These are phyloP conservation scores for Pterocarpus santalinus DNA, from an alignment of 306 rosid species.

Conservation along the genomic window DNA sequence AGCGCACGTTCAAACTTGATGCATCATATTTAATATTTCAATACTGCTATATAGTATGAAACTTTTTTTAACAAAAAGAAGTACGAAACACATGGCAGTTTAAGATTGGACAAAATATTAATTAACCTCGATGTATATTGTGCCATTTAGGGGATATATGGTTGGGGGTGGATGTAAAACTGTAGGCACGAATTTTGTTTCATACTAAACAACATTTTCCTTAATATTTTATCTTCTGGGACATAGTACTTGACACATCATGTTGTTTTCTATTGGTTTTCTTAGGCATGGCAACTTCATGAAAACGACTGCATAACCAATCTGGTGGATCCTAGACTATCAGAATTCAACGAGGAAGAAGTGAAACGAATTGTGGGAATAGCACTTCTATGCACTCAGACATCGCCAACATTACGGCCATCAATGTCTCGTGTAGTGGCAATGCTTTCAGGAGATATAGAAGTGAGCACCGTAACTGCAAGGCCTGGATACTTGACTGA, in stretches of 20 bases:
- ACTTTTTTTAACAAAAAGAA: no score
- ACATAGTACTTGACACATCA: not conserved
- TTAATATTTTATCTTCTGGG: not conserved
- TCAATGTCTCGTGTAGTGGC: slow-evolving; percentile 81
- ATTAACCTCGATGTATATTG: no score
- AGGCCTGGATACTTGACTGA: slow-evolving; percentile 76
- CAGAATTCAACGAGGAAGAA: slow-evolving; percentile 59
- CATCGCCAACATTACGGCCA: slow-evolving; percentile 68
- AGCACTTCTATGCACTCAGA: slow-evolving; percentile 71
- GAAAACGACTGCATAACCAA: slow-evolving; percentile 55
- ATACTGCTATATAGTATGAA: no score
- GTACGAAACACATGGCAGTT: no score
- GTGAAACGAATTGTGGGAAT: slow-evolving; percentile 58
- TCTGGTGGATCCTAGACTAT: slow-evolving; percentile 60
- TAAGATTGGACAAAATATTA: no score
- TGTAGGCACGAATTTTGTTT: no score
- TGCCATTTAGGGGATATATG: no score
- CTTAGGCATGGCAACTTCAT: slow-evolving; percentile 76
- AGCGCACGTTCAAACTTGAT: no score
- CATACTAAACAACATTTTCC: no score
- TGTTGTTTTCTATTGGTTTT: not conserved
- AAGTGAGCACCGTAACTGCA: slow-evolving; percentile 61
- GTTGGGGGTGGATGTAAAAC: no score
- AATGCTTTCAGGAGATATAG: slow-evolving; percentile 75
- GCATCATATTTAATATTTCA: not conserved